These are phyloP conservation scores for Colletotrichum sp. DNA, from an alignment of 2,329 filamentous ascomycete genomes.

Conservation along the genomic window DNA sequence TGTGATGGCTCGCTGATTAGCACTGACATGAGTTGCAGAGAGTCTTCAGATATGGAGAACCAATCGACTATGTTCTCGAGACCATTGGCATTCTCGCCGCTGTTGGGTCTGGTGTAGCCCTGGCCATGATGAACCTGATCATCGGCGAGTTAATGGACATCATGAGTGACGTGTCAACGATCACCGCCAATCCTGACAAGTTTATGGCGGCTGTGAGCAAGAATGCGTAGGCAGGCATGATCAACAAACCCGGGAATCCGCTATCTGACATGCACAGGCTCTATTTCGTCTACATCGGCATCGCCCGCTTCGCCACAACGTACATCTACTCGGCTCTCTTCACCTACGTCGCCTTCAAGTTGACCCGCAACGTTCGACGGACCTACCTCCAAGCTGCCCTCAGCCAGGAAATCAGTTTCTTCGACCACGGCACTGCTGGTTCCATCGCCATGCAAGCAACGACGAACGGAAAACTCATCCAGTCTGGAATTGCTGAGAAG, in stretches of 20 bases:
- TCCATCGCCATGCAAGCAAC: slow-evolving; percentile 46
- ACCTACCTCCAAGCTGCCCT: slow-evolving; percentile 55
- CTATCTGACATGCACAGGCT: slow-evolving; percentile 16
- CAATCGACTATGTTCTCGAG: slow-evolving; percentile 28
- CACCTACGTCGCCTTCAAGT: slow-evolving; percentile 54
- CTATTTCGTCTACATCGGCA: slow-evolving; percentile 32
- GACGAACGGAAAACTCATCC: slow-evolving; percentile 40
- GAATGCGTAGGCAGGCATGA: not conserved
- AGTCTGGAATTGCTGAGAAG: slow-evolving; percentile 39
- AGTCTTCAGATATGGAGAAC: slow-evolving; percentile 27
- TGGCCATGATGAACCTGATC: slow-evolving; percentile 33
- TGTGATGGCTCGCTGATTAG: not conserved
- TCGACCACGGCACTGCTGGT: slow-evolving; percentile 44
- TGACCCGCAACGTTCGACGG: slow-evolving; percentile 51
- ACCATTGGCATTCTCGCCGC: slow-evolving; percentile 27
- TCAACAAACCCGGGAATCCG: not conserved
- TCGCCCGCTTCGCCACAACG: slow-evolving; percentile 22
- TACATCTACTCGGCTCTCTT: slow-evolving; percentile 43
- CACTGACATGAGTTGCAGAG: slow-evolving; percentile 20
- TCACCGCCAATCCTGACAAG: slow-evolving; percentile 10
- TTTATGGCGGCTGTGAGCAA: slow-evolving; percentile 23
- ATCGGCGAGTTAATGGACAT: slow-evolving; percentile 31
- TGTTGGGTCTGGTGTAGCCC: slow-evolving; percentile 28
- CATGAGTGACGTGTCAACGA: slow-evolving; percentile 22
- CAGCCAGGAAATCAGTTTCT: slow-evolving; percentile 55